These are phyloP conservation scores for Akanthomyces uredinophilus DNA, from an alignment of 2,329 filamentous ascomycete species.

Conservation along the genomic window DNA sequence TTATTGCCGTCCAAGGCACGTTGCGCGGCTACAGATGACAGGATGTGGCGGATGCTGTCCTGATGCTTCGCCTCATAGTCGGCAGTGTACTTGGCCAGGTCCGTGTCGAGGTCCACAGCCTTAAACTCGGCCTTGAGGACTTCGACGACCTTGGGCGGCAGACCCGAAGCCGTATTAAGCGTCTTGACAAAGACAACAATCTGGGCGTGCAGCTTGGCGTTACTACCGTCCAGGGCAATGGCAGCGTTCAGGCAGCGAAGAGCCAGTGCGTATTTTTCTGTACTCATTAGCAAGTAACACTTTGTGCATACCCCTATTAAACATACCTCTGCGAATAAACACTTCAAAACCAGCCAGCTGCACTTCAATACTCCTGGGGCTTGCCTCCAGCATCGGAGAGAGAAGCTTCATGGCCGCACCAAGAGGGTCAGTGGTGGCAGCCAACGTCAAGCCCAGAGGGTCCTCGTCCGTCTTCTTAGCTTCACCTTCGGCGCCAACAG, in stretches of 20 bases:
- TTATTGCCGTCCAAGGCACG: constrained; percentile 55
- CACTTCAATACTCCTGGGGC: constrained; percentile 71
- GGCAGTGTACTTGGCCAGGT: constrained; percentile 61
- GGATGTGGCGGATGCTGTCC: constrained; percentile 55
- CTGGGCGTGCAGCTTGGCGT: constrained; percentile 73
- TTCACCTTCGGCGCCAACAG: constrained; percentile 54
- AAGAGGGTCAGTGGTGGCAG: constrained; percentile 75
- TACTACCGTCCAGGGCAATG: constrained; percentile 59
- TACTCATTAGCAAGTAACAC: constrained; percentile 12
- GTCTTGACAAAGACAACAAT: constrained; percentile 62
- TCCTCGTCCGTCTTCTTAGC: constrained; percentile 87
- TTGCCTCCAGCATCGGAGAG: constrained; percentile 73
- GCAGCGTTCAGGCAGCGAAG: constrained; percentile 79
- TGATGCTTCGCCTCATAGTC: constrained; percentile 60
- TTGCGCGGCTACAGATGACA: constrained; percentile 57
- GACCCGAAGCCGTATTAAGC: constrained; percentile 49
- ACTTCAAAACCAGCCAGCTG: constrained; percentile 89
- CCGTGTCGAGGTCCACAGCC: constrained; percentile 45
- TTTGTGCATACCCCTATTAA: neutral
- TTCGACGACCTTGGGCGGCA: constrained; percentile 60
- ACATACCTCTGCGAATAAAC: constrained; percentile 74
- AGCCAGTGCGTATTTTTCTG: constrained; percentile 83
- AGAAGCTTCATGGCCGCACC: constrained; percentile 86
- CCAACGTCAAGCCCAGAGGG: constrained; percentile 73
- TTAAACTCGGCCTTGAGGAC: constrained; percentile 66